Conservation (phyloP, 2,329 filamentous ascomycete species). For the Pseudogymnoascus sp. region DNA sequence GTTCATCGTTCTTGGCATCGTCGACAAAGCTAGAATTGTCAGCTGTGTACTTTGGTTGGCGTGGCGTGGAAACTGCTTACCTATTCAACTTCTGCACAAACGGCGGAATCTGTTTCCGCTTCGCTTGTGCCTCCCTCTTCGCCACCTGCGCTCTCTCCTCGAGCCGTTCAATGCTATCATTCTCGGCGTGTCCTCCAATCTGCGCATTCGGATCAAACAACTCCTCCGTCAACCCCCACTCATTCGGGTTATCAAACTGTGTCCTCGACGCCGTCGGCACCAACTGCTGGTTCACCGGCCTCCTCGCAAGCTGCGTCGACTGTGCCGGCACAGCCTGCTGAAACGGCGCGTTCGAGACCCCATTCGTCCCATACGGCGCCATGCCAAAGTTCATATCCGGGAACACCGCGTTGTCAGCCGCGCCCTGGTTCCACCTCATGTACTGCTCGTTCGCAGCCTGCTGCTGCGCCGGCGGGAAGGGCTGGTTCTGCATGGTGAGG, state of each 20-base stretch:
- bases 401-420: conserved; percentile 27
- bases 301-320: conserved; percentile 26
- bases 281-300: conserved; percentile 26
- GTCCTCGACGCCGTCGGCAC: conserved; percentile 21
- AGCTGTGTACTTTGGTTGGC: conserved; percentile 16
- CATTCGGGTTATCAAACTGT: conserved; percentile 22
- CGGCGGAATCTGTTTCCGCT: conserved; percentile 90
- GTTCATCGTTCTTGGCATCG: conserved; percentile 81
- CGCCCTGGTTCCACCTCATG: conserved; percentile 41
- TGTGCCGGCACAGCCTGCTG: conserved; percentile 19
- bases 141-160: conserved; percentile 73
- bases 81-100: conserved; percentile 98
- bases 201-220: conserved; percentile 23
- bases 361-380: conserved; percentile 17
- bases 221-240: conserved; percentile 36
- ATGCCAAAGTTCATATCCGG: conserved; percentile 27
- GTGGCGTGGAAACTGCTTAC: conserved; percentile 40
- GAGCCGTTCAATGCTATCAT: conserved; percentile 68
- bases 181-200: conserved; percentile 39
- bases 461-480: conserved; percentile 32
- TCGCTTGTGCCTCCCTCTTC: conserved; percentile 79
- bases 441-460: conserved; percentile 44
- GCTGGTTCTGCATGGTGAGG: conserved; percentile 42
- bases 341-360: conserved; percentile 19
- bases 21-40: conserved; percentile 68